Base-by-base conservation (phyloP, 345 rosid genomes). In the Lumnitzera racemosa region DNA sequence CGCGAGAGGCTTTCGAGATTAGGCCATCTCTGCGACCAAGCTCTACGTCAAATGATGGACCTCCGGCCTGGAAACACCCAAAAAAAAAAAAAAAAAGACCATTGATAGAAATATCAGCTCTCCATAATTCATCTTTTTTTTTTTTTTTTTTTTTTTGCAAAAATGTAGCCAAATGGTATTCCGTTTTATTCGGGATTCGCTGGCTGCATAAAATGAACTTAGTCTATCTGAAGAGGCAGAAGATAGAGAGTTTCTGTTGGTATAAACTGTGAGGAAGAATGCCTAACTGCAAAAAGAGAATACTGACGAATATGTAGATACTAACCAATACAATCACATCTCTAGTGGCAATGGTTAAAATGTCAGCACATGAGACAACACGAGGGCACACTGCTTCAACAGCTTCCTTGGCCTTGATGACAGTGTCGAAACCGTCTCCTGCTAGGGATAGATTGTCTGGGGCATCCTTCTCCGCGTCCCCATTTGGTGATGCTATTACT, bases 361-460 rank as follows among this genome's bases (percentile, higher is more conserved):
- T 76, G 71, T 92, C 99, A 1, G 97, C 96, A 58, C 99, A 92
- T 12, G 96, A 89, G 46, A 92, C 98, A 27, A 72, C 69, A 0
- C 83, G 78, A 0, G 86, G 98, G 68, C 96, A 92, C 49, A 6
- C 55, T 24, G 67, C 59, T 76, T 94, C 99, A 4, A 89, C 87
- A 0, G 89, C 90, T 49, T 69, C 58, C 69, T 94, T 94, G 13
- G 91, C 95, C 72, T 77, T 83, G 17, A 75, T 17, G 17, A 94
- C 72, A 16, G 97, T 83, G 69, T 94, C 97, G 25, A 84, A 94
- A 3, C 97, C 99, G 24, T 94, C 99, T 67, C 97, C 99, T 10
- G 97, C 95, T 0, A 94, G 86, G 24, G 99, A 89, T 15, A 77
- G 24, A 70, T 94, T 87, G 66, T 94, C 99, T 9, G 58, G 16